A percentile compares a stretch with the other conserved stretches of the same genome.
Evolutionary conservation across 306 rosid species (phyloP).

Genomic region (Prunus mume): DNA sequence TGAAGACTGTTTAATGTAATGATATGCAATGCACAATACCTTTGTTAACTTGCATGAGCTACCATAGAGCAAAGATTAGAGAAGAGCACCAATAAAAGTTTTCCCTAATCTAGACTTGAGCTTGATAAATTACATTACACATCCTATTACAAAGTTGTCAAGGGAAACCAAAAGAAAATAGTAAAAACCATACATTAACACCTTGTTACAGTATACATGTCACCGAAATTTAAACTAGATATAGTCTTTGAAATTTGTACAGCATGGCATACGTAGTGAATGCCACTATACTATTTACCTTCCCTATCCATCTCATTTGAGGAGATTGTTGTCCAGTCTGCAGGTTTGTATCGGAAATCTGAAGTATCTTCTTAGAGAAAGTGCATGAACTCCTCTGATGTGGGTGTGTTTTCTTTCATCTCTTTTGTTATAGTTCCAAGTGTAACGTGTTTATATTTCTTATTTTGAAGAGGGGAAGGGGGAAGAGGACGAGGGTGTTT

Average conservation of each 20-base stretch:
- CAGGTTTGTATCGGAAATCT: slow-evolving; percentile 33
- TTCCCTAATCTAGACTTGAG: too few species aligned
- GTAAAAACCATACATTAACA: too few species aligned
- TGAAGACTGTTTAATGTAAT: too few species aligned
- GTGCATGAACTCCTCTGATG: slow-evolving; percentile 19
- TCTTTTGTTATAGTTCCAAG: slow-evolving; percentile 12
- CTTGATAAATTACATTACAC: too few species aligned
- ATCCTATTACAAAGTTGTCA: too few species aligned
- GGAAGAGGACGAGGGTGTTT: not conserved
- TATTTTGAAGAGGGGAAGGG: not conserved
- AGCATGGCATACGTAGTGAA: too few species aligned
- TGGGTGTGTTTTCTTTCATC: slow-evolving; percentile 40
- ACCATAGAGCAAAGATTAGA: too few species aligned
- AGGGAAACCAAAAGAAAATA: too few species aligned
- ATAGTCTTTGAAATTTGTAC: not conserved
- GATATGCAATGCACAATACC: too few species aligned
- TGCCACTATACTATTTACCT: not conserved
- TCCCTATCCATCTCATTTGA: slow-evolving; percentile 8
- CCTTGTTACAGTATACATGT: not conserved
- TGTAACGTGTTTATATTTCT: not conserved
- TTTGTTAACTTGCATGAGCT: too few species aligned
- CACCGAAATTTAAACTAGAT: not conserved
- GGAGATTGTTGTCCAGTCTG: slow-evolving; percentile 42
- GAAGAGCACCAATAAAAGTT: too few species aligned
- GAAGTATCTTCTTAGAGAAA: slow-evolving; percentile 35